A percentile compares a stretch with the other conserved stretches of the same genome.
These are phyloP conservation scores for Syzygium oleosum DNA, from an alignment of 345 rosid genomes.

Conservation along the genomic window DNA sequence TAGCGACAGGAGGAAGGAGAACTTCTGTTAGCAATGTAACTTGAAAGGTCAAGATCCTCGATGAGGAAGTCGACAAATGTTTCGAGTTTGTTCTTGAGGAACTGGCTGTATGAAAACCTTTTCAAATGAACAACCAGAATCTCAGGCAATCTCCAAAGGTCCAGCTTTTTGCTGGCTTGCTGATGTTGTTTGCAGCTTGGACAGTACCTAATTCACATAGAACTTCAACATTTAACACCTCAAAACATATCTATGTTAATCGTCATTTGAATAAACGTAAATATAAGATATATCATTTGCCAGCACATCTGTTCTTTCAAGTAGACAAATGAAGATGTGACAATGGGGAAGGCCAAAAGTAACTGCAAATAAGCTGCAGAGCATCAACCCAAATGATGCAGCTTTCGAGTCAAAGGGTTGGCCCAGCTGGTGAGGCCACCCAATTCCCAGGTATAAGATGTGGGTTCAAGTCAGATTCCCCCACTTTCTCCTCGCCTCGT, in stretches of 20 bases:
- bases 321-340: not conserved
- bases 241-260: not conserved
- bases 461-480: not conserved
- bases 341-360: not conserved
- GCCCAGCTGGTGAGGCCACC: not conserved
- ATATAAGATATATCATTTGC: not conserved
- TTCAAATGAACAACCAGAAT: constrained; percentile 60
- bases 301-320: not conserved
- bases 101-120: constrained; percentile 57
- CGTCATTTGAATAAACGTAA: not conserved
- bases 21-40: constrained; percentile 33
- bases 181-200: constrained; percentile 53
- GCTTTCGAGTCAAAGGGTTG: not conserved
- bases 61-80: constrained; percentile 57
- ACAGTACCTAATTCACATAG: constrained; percentile 36
- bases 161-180: constrained; percentile 63
- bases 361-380: not conserved
- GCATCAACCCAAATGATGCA: not conserved
- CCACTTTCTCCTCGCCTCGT: not conserved
- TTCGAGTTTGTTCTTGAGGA: constrained; percentile 53
- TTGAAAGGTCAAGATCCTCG: constrained; percentile 49
- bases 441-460: not conserved
- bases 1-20: constrained; percentile 25
- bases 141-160: constrained; percentile 73
- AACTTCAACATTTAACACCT: not conserved